These are phyloP conservation scores for Aristolochia contorta DNA, from an alignment of 164 flowering plant species.

Conservation along the genomic window DNA sequence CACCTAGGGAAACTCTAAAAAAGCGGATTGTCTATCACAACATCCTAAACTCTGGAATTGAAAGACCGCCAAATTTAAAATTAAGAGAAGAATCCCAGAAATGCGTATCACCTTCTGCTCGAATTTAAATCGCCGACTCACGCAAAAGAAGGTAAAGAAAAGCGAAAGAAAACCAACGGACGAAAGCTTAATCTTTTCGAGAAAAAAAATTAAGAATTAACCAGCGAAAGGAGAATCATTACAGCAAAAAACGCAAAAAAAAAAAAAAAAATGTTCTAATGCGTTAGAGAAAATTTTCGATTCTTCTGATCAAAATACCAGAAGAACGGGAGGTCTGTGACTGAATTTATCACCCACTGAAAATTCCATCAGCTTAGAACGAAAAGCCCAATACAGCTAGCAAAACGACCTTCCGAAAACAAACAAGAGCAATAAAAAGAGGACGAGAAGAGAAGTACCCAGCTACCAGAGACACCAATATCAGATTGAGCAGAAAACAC, in stretches of 20 bases:
- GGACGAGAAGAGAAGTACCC: slow-evolving; percentile 1
- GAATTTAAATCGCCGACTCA: not conserved
- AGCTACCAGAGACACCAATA: slow-evolving; percentile 1
- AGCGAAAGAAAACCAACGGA: not conserved
- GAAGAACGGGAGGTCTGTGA: not conserved
- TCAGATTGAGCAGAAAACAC: not conserved
- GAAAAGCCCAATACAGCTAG: not conserved
- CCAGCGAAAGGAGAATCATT: not conserved
- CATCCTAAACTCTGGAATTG: too few relatives aligned
- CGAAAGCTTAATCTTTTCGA: not conserved
- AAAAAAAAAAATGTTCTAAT: not conserved
- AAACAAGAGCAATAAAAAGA: not conserved
- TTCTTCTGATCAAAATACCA: not conserved
- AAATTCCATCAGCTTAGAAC: not conserved
- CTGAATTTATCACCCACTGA: not conserved
- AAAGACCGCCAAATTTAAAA: not conserved
- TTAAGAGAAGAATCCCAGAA: not conserved
- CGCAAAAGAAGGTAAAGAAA: not conserved
- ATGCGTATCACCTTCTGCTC: not conserved
- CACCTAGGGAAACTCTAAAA: not conserved
- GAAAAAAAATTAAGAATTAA: not conserved
- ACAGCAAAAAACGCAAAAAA: not conserved
- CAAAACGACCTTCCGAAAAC: not conserved
- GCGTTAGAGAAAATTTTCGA: not conserved
- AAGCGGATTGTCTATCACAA: not conserved